Percentiles rank a stretch among this genome's conserved stretches.
Conservation (phyloP, 768 basidiomycete genomes). For the Collybiopsis confluens region DNA sequence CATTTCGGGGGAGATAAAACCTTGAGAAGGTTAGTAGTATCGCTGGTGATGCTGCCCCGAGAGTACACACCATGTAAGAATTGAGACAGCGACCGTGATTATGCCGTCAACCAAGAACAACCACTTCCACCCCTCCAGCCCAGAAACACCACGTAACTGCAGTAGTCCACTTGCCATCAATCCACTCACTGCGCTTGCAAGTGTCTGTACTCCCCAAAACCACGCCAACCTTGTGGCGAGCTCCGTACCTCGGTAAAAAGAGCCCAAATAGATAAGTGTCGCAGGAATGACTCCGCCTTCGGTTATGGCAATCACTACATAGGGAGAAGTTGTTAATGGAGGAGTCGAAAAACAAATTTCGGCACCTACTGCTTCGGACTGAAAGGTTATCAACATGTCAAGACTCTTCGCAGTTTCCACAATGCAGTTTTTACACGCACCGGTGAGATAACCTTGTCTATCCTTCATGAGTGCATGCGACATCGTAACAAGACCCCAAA, state of each 20-base stretch:
- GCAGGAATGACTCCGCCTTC: constrained; percentile 38
- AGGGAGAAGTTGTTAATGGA: too few species aligned
- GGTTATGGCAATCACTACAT: constrained; percentile 34
- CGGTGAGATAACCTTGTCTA: constrained; percentile 31
- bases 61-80: constrained; percentile 25
- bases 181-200: constrained; percentile 36
- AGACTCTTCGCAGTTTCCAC: too few species aligned
- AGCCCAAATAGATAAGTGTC: constrained; percentile 37
- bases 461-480: constrained; percentile 32
- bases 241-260: constrained; percentile 41
- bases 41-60: neutral
- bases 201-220: constrained; percentile 38
- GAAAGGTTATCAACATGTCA: too few species aligned
- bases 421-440: constrained; percentile 12
- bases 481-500: constrained; percentile 35
- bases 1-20: constrained; percentile 32
- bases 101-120: constrained; percentile 35
- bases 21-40: constrained; percentile 12
- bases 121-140: constrained; percentile 36
- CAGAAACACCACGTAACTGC: constrained; percentile 28
- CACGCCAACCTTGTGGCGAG: constrained; percentile 35
- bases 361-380: constrained; percentile 29
- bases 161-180: constrained; percentile 37
- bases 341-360: too few species aligned
- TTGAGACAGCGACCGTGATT: constrained; percentile 29